A percentile compares a stretch with the other conserved stretches of the same genome.
phyloP scores from a whole-genome alignment of 1,284 basidiomycete species.

The Malassezia sympodialis region DNA sequence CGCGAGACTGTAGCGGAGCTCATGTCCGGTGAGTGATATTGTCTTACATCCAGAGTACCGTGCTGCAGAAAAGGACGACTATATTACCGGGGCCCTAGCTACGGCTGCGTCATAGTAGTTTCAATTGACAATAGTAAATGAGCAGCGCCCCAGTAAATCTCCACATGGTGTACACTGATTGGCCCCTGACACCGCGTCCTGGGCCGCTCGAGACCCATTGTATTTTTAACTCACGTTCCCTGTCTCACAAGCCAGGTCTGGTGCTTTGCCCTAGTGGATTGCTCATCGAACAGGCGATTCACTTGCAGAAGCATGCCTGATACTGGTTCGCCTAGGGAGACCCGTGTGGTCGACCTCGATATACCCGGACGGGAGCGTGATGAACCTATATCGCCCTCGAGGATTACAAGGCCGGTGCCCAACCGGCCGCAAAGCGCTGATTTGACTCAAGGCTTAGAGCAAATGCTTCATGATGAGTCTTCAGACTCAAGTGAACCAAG shows the following conservation, averaged over 20 bases:
- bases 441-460: neutral
- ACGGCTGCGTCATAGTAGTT: neutral
- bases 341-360: neutral
- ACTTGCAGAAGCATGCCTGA: neutral
- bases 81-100: neutral
- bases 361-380: neutral
- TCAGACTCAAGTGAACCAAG: neutral
- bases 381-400: neutral
- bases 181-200: neutral
- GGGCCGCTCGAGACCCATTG: neutral
- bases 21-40: slow-evolving; percentile 25
- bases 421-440: neutral
- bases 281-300: neutral
- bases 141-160: neutral
- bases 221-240: neutral
- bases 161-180: neutral
- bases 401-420: neutral
- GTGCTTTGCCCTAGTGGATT: neutral
- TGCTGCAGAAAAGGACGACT: slow-evolving; percentile 40
- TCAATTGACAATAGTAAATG: neutral
- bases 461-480: neutral
- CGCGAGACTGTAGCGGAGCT: slow-evolving; percentile 41
- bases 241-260: neutral
- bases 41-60: slow-evolving; percentile 25
- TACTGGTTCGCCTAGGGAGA: neutral